Conservation (phyloP, 2,329 filamentous ascomycete species). For the Chaetomium olivaceum region DNA sequence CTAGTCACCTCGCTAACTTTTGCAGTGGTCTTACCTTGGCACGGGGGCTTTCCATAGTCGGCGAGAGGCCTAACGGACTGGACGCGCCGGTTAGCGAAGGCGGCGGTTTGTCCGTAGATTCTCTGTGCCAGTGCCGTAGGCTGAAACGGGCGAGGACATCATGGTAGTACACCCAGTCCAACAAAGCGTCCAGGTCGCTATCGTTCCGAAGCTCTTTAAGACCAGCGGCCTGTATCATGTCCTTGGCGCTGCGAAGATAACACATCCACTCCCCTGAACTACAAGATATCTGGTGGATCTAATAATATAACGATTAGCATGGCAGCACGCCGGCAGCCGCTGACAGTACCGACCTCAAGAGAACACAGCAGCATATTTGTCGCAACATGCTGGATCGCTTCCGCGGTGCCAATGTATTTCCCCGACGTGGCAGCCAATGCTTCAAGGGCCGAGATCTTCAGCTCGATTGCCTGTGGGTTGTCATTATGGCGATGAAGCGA, state of each 20-base stretch:
- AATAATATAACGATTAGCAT: background rate
- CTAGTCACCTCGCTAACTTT: background rate
- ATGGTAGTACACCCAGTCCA: conserved; percentile 38
- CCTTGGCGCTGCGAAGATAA: conserved; percentile 28
- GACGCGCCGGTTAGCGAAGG: background rate
- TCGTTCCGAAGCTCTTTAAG: conserved; percentile 18
- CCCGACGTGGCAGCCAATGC: conserved; percentile 20
- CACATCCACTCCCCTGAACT: conserved; percentile 24
- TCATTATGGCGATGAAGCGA: conserved; percentile 28
- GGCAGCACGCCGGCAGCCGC: background rate
- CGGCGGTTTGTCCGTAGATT: background rate
- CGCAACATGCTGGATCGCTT: conserved; percentile 34
- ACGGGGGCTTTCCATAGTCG: background rate
- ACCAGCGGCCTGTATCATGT: conserved; percentile 25
- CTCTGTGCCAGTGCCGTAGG: conserved; percentile 32
- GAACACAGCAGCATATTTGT: conserved; percentile 35
- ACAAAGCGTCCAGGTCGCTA: conserved; percentile 27
- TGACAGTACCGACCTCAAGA: conserved; percentile 25
- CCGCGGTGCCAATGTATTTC: conserved; percentile 18
- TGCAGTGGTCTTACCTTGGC: conserved; percentile 4
- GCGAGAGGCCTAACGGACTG: background rate
- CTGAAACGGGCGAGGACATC: conserved; percentile 36
- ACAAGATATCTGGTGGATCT: conserved; percentile 26
- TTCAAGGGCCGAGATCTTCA: conserved; percentile 31
- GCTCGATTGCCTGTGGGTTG: conserved; percentile 28